Percentiles rank a stretch among this genome's conserved stretches.
phyloP scores from a whole-genome alignment of 1,284 basidiomycete genomes.

The Puccinia novopanici region DNA sequence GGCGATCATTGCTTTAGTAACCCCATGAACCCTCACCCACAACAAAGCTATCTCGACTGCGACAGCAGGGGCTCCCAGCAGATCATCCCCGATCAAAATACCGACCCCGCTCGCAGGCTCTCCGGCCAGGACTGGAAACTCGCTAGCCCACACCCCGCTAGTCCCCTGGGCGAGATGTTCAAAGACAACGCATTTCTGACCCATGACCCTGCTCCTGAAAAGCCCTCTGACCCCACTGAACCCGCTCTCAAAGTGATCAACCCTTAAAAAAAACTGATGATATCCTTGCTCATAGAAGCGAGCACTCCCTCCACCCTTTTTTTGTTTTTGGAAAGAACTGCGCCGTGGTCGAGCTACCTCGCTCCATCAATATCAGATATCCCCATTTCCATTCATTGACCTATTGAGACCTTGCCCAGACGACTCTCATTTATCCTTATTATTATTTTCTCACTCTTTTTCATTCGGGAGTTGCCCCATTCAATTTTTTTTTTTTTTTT shows the following conservation, averaged over 20 bases:
- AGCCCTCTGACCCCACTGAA: background rate
- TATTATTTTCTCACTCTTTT: too few species aligned
- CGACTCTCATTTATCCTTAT: too few species aligned
- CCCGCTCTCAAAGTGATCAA: slow-evolving; percentile 11
- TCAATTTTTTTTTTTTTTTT: too few species aligned
- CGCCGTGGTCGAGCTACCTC: too few species aligned
- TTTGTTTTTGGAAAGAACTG: background rate
- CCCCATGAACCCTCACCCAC: slow-evolving; percentile 14
- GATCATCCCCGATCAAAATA: background rate
- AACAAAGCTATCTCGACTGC: slow-evolving; percentile 33
- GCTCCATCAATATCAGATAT: too few species aligned
- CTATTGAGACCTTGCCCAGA: too few species aligned
- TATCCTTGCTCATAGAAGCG: background rate
- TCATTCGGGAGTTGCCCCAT: too few species aligned
- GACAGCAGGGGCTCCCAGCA: background rate
- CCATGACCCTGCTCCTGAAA: background rate
- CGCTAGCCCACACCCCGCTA: background rate
- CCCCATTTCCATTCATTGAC: too few species aligned
- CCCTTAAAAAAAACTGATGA: background rate
- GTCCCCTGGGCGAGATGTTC: slow-evolving; percentile 15
- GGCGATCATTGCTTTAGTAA: slow-evolving; percentile 3
- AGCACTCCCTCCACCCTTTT: background rate
- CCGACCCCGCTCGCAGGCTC: background rate
- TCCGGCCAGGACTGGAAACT: slow-evolving; percentile 5
- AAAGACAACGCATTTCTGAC: background rate